Conservation (phyloP, 2,329 filamentous ascomycete species). For the Dactylellina leptospora region DNA sequence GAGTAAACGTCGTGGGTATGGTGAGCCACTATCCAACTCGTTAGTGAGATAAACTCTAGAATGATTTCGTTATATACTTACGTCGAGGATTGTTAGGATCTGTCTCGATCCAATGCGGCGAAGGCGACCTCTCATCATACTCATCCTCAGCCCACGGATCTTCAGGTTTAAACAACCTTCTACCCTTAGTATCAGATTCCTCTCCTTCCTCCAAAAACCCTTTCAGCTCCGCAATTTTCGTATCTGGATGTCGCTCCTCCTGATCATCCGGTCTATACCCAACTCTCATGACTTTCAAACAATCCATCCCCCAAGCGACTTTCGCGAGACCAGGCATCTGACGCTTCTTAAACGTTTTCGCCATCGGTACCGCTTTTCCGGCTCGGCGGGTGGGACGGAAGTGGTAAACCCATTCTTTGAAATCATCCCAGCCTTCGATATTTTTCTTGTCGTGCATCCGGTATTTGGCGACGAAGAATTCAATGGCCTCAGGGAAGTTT, state of each 20-base stretch:
- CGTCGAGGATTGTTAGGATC: conserved; percentile 47
- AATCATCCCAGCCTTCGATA: conserved; percentile 62
- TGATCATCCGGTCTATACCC: conserved; percentile 43
- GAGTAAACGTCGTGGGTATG: conserved; percentile 65
- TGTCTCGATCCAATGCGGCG: conserved; percentile 41
- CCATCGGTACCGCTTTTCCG: conserved; percentile 66
- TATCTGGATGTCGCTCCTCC: conserved; percentile 56
- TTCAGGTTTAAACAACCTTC: conserved; percentile 13
- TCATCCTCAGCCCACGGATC: conserved; percentile 13
- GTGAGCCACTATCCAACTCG: conserved; percentile 59
- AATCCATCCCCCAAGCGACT: conserved; percentile 66
- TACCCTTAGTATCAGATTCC: conserved; percentile 13
- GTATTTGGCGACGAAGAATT: conserved; percentile 65
- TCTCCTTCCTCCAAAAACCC: conserved; percentile 58
- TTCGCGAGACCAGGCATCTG: conserved; percentile 66
- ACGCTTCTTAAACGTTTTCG: conserved; percentile 65
- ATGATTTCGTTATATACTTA: conserved; percentile 8
- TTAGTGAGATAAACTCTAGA: neutral
- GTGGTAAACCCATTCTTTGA: conserved; percentile 64
- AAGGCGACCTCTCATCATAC: conserved; percentile 32
- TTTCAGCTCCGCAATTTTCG: conserved; percentile 66
- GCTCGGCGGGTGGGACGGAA: conserved; percentile 63
- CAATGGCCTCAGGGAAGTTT: conserved; percentile 65
- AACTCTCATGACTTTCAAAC: conserved; percentile 63
- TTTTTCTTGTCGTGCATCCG: conserved; percentile 64